A percentile compares a stretch with the other conserved stretches of the same genome.
phyloP scores from a whole-genome alignment of 768 basidiomycete genomes.

The Hydnomerulius pinastri region DNA sequence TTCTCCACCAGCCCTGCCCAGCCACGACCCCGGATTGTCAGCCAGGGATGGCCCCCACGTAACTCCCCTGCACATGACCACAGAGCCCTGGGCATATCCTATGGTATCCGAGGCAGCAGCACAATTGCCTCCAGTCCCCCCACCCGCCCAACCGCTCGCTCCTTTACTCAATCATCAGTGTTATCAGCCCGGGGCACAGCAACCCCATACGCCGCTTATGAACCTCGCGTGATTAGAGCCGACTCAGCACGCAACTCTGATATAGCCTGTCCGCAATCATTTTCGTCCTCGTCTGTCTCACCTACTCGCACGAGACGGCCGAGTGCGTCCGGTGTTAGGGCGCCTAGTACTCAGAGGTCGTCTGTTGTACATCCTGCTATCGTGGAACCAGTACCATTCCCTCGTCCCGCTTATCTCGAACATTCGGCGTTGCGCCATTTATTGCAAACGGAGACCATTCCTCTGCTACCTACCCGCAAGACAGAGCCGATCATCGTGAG shows the following conservation, averaged over 20 bases:
- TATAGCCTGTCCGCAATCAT: conserved; percentile 38
- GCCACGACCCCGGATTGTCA: conserved; percentile 42
- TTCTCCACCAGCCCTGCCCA: conserved; percentile 40
- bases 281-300: conserved; percentile 42
- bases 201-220: conserved; percentile 41
- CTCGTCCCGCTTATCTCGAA: conserved; percentile 74
- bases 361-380: conserved; percentile 31
- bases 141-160: conserved; percentile 44
- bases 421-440: conserved; percentile 73
- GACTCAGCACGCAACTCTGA: conserved; percentile 46
- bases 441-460: conserved; percentile 53
- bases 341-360: conserved; percentile 24
- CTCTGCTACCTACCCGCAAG: conserved; percentile 41
- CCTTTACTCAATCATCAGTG: conserved; percentile 40
- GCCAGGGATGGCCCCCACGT: conserved; percentile 32
- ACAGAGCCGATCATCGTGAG: conserved; percentile 28
- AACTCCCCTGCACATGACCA: conserved; percentile 36
- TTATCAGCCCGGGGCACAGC: conserved; percentile 33
- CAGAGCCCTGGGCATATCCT: conserved; percentile 38
- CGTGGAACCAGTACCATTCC: conserved; percentile 44
- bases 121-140: conserved; percentile 37
- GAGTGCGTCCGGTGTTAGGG: conserved; percentile 38
- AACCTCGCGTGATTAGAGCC: conserved; percentile 72
- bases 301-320: conserved; percentile 50
- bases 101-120: conserved; percentile 39